Conservation (phyloP, 179 eudicot species). For the Spergularia azorica region DNA sequence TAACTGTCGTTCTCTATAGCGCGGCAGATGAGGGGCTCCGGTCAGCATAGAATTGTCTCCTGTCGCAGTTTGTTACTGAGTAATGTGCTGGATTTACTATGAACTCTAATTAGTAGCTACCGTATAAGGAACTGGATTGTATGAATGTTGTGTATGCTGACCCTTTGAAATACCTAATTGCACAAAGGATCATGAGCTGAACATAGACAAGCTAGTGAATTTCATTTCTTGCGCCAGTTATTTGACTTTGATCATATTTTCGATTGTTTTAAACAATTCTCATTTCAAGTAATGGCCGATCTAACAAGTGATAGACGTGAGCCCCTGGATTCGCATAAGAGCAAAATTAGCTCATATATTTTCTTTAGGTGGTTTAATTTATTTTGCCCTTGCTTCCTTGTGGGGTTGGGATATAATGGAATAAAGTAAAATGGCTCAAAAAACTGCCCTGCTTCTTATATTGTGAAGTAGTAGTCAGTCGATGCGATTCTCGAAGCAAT, state of each 20-base stretch:
- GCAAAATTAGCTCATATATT: too few species aligned
- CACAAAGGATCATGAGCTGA: not conserved
- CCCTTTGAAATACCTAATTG: not conserved
- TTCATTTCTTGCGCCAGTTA: not conserved
- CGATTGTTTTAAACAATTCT: not conserved
- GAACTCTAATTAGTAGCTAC: not conserved
- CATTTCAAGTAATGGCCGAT: not conserved
- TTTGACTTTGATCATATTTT: not conserved
- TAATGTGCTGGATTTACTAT: not conserved
- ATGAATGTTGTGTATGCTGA: not conserved
- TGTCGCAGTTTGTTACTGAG: not conserved
- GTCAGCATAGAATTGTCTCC: not conserved
- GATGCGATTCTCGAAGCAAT: too few species aligned
- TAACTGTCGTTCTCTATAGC: not conserved
- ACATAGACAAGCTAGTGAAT: not conserved
- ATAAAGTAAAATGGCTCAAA: too few species aligned
- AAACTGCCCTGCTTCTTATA: too few species aligned
- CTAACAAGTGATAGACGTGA: not conserved
- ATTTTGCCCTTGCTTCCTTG: too few species aligned
- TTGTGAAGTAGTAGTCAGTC: too few species aligned
- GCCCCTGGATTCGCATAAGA: not conserved
- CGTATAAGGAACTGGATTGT: not conserved
- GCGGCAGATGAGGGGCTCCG: not conserved
- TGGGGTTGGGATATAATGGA: too few species aligned
- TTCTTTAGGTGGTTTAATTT: too few species aligned